phyloP scores from a whole-genome alignment of 2,329 filamentous ascomycete genomes.

The Teratosphaeria zuluensis region DNA sequence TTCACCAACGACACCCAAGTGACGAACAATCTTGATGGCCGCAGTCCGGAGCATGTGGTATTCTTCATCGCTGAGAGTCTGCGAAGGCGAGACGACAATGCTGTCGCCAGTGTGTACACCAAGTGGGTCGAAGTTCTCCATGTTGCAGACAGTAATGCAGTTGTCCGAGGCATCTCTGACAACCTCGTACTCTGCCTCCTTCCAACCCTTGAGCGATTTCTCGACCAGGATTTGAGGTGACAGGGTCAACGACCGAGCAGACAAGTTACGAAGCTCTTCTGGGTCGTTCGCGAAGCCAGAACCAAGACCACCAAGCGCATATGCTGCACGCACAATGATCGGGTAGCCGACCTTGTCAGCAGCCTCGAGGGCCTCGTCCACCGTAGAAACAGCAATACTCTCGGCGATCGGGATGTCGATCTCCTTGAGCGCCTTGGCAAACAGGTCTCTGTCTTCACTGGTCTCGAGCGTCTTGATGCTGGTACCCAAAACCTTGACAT shows the following conservation, averaged over 20 bases:
- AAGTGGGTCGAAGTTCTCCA: slow-evolving; percentile 97
- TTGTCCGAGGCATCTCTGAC: slow-evolving; percentile 96
- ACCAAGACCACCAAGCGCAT: slow-evolving; percentile 88
- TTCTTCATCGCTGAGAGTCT: slow-evolving; percentile 95
- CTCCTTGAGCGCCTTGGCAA: slow-evolving; percentile 89
- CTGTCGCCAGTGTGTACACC: slow-evolving; percentile 98
- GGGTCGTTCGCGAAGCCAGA: slow-evolving; percentile 92
- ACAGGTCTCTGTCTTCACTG: slow-evolving; percentile 91
- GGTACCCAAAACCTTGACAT: slow-evolving; percentile 90
- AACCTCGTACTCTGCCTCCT: slow-evolving; percentile 97
- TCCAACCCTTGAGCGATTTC: slow-evolving; percentile 98
- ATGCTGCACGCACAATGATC: slow-evolving; percentile 95
- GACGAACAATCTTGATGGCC: slow-evolving; percentile 95
- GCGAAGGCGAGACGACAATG: slow-evolving; percentile 93
- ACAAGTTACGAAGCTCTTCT: slow-evolving; percentile 88
- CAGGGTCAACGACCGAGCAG: slow-evolving; percentile 82
- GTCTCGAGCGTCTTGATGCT: slow-evolving; percentile 90
- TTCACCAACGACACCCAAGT: slow-evolving; percentile 93
- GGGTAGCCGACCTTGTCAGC: slow-evolving; percentile 85
- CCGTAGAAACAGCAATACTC: slow-evolving; percentile 81
- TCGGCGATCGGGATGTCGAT: slow-evolving; percentile 97
- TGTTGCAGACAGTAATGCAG: slow-evolving; percentile 98
- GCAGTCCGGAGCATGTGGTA: slow-evolving; percentile 98
- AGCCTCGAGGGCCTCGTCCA: slow-evolving; percentile 85
- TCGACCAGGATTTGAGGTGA: slow-evolving; percentile 96